A percentile compares a stretch with the other conserved stretches of the same genome.
phyloP scores from a whole-genome alignment of 2,329 filamentous ascomycete genomes.

The Phaeosphaeriaceae sp. region DNA sequence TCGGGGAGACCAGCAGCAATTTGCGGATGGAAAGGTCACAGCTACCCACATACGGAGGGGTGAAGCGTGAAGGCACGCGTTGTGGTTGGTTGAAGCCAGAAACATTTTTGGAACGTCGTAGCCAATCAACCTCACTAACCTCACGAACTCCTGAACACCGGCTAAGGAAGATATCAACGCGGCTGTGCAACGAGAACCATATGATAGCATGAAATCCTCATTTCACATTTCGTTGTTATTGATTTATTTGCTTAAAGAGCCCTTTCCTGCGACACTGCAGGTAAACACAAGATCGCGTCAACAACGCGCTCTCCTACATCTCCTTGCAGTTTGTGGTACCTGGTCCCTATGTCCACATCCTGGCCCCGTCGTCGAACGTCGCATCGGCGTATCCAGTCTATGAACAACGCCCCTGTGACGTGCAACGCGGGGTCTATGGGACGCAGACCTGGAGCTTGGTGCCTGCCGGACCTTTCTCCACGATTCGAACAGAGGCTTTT shows the following conservation, averaged over 20 bases:
- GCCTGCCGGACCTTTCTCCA: conserved; percentile 29
- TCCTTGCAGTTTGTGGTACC: conserved; percentile 14
- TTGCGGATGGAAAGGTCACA: conserved; percentile 13
- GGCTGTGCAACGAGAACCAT: conserved; percentile 21
- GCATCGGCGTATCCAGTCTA: conserved; percentile 42
- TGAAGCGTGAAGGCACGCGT: conserved; percentile 4
- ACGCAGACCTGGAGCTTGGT: conserved; percentile 12
- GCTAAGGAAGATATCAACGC: conserved; percentile 9
- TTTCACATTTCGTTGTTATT: conserved; percentile 24
- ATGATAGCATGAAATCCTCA: conserved; percentile 29
- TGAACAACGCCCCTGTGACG: conserved; percentile 32
- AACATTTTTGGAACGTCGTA: conserved; percentile 17
- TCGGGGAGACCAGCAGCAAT: conserved; percentile 7
- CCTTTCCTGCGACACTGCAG: conserved; percentile 26
- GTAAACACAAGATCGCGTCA: conserved; percentile 22
- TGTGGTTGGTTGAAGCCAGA: conserved; percentile 26
- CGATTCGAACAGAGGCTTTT: conserved; percentile 31
- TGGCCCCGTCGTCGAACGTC: conserved; percentile 31
- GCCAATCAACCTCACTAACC: conserved; percentile 30
- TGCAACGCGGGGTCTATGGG: conserved; percentile 18
- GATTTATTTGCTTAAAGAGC: conserved; percentile 16
- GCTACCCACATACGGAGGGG: conserved; percentile 1
- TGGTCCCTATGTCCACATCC: conserved; percentile 13
- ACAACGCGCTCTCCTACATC: conserved; percentile 22
- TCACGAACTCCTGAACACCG: conserved; percentile 18